These are phyloP conservation scores for Leccinum broughii DNA, from an alignment of 768 basidiomycete genomes.

Conservation along the genomic window DNA sequence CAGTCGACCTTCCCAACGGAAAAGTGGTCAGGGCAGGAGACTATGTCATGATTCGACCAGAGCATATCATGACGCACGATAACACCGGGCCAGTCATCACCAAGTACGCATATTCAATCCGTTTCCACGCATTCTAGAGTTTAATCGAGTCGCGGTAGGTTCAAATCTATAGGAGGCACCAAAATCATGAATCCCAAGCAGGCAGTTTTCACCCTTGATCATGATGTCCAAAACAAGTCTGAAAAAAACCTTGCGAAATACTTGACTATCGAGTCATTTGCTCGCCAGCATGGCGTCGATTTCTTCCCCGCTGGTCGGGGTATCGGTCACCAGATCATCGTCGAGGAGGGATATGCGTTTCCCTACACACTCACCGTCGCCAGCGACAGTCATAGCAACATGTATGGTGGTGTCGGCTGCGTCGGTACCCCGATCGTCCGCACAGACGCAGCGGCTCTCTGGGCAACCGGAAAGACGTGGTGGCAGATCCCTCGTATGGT, in stretches of 20 bases:
- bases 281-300: slow-evolving; percentile 79
- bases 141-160: slow-evolving; percentile 51
- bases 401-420: slow-evolving; percentile 98
- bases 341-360: slow-evolving; percentile 98
- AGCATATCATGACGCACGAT: slow-evolving; percentile 98
- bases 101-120: slow-evolving; percentile 58
- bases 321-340: slow-evolving; percentile 95
- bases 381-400: slow-evolving; percentile 95
- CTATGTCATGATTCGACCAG: slow-evolving; percentile 99
- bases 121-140: slow-evolving; percentile 2
- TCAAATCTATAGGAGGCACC: slow-evolving; percentile 92
- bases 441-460: slow-evolving; percentile 91
- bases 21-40: slow-evolving; percentile 89
- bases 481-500: slow-evolving; percentile 99
- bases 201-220: slow-evolving; percentile 95
- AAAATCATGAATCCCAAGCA: slow-evolving; percentile 78
- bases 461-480: slow-evolving; percentile 99
- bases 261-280: slow-evolving; percentile 87
- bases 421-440: slow-evolving; percentile 97
- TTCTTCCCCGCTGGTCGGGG: slow-evolving; percentile 98
- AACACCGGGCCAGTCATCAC: slow-evolving; percentile 98
- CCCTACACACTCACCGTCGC: slow-evolving; percentile 95
- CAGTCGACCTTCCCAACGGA: slow-evolving; percentile 81
- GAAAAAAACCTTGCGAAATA: slow-evolving; percentile 91
- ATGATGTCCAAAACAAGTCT: slow-evolving; percentile 96